A percentile compares a stretch with the other conserved stretches of the same genome.
phyloP scores from a whole-genome alignment of 495 filamentous ascomycete species.

The Aspergillus heteromorphus region DNA sequence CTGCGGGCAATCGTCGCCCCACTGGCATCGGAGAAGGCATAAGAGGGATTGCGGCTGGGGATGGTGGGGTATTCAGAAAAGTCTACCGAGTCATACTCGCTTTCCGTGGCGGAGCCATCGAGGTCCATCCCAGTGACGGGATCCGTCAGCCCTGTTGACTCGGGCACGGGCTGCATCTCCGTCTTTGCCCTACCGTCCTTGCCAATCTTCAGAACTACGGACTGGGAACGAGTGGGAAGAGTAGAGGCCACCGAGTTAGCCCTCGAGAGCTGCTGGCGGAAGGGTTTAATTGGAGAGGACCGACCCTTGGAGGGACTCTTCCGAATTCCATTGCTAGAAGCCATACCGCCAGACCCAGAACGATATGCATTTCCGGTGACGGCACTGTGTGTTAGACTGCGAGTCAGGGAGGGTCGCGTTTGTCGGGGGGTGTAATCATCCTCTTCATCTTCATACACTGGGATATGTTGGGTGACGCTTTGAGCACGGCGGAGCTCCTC shows the following conservation, averaged over 20 bases:
- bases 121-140: conserved; percentile 39
- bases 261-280: conserved; percentile 29
- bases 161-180: conserved; percentile 57
- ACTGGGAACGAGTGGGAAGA: conserved; percentile 34
- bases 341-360: conserved; percentile 23
- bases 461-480: conserved; percentile 10
- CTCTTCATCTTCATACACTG: conserved; percentile 34
- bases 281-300: conserved; percentile 33
- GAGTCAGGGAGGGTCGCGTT: conserved; percentile 50
- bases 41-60: conserved; percentile 58
- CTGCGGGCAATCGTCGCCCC: conserved; percentile 46
- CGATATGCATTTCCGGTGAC: conserved; percentile 26
- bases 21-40: conserved; percentile 51
- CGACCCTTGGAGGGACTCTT: conserved; percentile 44
- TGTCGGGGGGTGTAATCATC: conserved; percentile 37
- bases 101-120: conserved; percentile 44
- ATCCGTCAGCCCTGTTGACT: conserved; percentile 39
- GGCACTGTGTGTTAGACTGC: conserved; percentile 50
- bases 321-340: conserved; percentile 35
- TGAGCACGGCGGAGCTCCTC: conserved; percentile 45
- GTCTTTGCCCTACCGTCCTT: conserved; percentile 65
- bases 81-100: conserved; percentile 52
- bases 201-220: conserved; percentile 66
- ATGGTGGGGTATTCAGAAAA: conserved; percentile 63
- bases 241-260: conserved; percentile 28